These are phyloP conservation scores for Pueraria montana DNA, from an alignment of 306 rosid species.

Conservation along the genomic window DNA sequence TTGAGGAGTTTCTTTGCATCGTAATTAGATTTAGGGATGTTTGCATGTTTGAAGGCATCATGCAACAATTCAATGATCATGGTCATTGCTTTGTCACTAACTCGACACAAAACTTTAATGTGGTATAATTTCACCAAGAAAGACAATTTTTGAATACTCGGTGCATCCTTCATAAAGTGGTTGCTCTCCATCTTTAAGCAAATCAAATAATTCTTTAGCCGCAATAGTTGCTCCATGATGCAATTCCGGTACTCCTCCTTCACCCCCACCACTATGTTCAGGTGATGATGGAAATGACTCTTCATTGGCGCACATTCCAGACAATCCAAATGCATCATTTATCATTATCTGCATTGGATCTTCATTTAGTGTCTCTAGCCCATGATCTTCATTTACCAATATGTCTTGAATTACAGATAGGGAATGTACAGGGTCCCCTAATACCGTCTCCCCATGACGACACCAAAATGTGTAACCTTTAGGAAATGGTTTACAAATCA, in stretches of 20 bases:
- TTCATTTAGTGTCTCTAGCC: background rate
- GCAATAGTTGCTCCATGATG: background rate
- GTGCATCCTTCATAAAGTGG: background rate
- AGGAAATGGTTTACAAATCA: background rate
- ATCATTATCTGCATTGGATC: background rate
- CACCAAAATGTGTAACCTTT: background rate
- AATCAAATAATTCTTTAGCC: no score
- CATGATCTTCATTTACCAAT: background rate
- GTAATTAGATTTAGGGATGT: background rate
- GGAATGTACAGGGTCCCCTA: background rate
- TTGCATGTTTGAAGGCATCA: conserved; percentile 19
- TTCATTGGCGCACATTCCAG: background rate
- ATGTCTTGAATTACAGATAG: no score
- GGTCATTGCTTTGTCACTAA: conserved; percentile 4
- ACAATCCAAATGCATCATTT: background rate
- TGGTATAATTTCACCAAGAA: background rate
- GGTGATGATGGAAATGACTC: background rate
- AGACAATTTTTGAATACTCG: background rate
- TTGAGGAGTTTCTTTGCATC: background rate
- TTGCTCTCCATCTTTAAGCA: background rate
- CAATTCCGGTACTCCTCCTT: background rate
- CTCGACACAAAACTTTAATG: background rate
- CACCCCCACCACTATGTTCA: background rate
- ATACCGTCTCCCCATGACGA: background rate
- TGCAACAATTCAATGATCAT: conserved; percentile 9